A percentile compares a stretch with the other conserved stretches of the same genome.
phyloP scores from a whole-genome alignment of 2,329 filamentous ascomycete species.

The Cladorrhinum sp. region DNA sequence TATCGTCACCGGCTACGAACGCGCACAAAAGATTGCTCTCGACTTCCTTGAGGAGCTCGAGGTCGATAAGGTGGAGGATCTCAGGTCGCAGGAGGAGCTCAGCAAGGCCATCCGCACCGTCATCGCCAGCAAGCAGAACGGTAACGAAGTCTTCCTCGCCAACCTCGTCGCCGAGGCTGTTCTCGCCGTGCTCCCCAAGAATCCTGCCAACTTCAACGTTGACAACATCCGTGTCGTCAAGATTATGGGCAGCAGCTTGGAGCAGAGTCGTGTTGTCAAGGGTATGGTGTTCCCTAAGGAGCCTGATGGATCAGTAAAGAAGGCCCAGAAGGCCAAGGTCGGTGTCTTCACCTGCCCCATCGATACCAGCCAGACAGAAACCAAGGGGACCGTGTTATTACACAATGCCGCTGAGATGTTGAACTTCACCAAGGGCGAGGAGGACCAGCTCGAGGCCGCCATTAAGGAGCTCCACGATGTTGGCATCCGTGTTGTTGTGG shows the following conservation, averaged over 20 bases:
- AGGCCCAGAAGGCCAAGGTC: conserved; percentile 89
- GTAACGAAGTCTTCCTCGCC: conserved; percentile 84
- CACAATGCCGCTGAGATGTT: conserved; percentile 99
- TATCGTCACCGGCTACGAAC: conserved; percentile 93
- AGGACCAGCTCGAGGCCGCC: conserved; percentile 80
- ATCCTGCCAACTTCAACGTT: conserved; percentile 93
- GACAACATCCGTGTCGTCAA: conserved; percentile 99
- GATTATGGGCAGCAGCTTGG: conserved; percentile 96
- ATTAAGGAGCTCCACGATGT: conserved; percentile 97
- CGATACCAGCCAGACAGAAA: conserved; percentile 94
- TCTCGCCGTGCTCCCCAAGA: conserved; percentile 90
- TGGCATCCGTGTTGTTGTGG: conserved; percentile 85
- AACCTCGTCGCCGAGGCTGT: conserved; percentile 81
- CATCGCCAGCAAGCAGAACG: conserved; percentile 93
- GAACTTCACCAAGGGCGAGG: conserved; percentile 96
- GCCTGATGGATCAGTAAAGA: conserved; percentile 89
- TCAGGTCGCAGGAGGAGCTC: conserved; percentile 76
- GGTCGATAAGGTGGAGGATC: conserved; percentile 85
- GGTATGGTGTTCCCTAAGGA: conserved; percentile 98
- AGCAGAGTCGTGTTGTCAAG: conserved; percentile 91
- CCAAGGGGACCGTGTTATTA: conserved; percentile 94
- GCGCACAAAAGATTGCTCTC: conserved; percentile 84
- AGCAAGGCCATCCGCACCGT: conserved; percentile 95
- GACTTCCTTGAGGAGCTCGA: conserved; percentile 82
- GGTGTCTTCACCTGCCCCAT: conserved; percentile 95